Evolutionary conservation across 768 basidiomycete species (phyloP).

Genomic region (Daedaleopsis sinensis): DNA sequence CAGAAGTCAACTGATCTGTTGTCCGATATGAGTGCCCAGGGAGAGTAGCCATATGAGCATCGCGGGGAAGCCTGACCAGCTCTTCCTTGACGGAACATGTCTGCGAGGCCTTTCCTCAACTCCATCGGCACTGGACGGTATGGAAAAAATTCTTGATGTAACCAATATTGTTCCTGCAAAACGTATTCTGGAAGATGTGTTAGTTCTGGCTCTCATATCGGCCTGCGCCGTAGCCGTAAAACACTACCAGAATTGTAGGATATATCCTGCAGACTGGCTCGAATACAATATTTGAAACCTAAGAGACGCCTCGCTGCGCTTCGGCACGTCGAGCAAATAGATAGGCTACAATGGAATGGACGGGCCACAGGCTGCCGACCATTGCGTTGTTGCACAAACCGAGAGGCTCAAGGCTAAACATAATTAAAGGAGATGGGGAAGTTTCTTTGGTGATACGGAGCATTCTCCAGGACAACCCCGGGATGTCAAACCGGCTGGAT

Average conservation of each 20-base stretch:
- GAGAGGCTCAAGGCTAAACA: too few relatives aligned
- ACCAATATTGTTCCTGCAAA: slow-evolving; percentile 33
- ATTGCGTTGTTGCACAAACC: too few relatives aligned
- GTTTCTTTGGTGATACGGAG: too few relatives aligned
- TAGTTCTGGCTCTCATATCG: background rate
- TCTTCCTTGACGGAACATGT: slow-evolving; percentile 25
- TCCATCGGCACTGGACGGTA: slow-evolving; percentile 15
- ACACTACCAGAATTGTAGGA: too few relatives aligned
- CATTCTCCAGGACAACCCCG: background rate
- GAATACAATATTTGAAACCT: too few relatives aligned
- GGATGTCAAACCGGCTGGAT: background rate
- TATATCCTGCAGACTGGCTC: too few relatives aligned
- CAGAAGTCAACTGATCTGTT: slow-evolving; percentile 30
- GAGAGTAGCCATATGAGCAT: background rate
- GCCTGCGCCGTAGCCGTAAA: too few relatives aligned
- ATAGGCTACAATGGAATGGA: too few relatives aligned
- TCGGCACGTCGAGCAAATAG: too few relatives aligned
- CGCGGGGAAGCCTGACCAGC: slow-evolving; percentile 18
- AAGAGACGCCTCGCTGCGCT: too few relatives aligned
- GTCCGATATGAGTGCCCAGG: background rate
- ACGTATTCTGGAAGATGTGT: slow-evolving; percentile 8
- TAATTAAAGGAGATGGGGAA: too few relatives aligned
- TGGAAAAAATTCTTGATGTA: slow-evolving; percentile 32
- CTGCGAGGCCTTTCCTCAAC: slow-evolving; percentile 15
- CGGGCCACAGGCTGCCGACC: too few relatives aligned